Evolutionary conservation across 2,329 filamentous ascomycete genomes (phyloP), one percentile per base, ranked within the genome.

Genomic region (Ophiosphaerella korrae): DNA sequence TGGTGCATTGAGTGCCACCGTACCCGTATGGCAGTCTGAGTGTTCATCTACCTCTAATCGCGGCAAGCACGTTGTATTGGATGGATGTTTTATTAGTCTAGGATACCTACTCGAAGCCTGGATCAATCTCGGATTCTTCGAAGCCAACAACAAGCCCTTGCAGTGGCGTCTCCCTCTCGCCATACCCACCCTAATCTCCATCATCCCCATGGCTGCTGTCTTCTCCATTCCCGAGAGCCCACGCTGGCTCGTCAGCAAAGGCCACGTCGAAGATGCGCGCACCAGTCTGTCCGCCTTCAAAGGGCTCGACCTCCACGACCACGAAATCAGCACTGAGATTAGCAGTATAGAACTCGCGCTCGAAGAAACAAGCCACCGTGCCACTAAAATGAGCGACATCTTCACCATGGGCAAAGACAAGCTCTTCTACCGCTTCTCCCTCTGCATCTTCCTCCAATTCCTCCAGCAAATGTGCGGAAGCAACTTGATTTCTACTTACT

Each of bases 171-270:
- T 90, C 57, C 87, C 86, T 0, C 82, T 89, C 47, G 86, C 84
- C 0, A 88, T 89, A 35, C 71, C 88, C 1, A 84, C 85, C 2
- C 77, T 89, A 0, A 66, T 75, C 46, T 74, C 72, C 0, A 55
- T 88, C 4, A 42, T 84, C 0, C 77, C 88, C 0, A 76, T 88
- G 43, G 64, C 60, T 0, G 67, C 78, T 2, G 80, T 88, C 23
- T 88, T 84, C 83, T 82, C 85, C 70, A 86, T 90, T 65, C 88
- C 87, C 0, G 88, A 91, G 57, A 87, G 84, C 0, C 88, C 87
- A 0, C 78, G 87, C 1, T 88, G 84, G 82, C 78, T 90, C 0
- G 81, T 84, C 56, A 88, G 88, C 58, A 83, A 82, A 8, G 86
- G 84, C 0, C 81, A 86, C 0, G 78, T 86, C 29, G 82, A 89